Evolutionary conservation across 352 stramenopile genomes (phyloP).

Genomic region (Phytophthora meadii): DNA sequence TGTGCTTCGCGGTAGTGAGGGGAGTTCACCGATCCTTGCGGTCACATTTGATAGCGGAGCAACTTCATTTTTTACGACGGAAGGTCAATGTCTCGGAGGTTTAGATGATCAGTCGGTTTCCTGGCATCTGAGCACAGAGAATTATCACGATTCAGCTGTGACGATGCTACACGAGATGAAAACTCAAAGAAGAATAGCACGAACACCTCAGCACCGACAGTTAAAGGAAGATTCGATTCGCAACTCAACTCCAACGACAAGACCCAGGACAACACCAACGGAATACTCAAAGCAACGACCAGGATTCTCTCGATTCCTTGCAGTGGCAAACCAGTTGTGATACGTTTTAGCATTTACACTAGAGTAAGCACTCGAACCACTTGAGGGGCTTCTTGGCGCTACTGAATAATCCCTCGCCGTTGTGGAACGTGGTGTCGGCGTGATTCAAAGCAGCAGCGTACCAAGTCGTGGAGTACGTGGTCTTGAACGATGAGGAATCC

Average conservation of each 20-base stretch:
- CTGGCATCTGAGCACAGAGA: constrained; percentile 3
- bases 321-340: constrained; percentile 22
- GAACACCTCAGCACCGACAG: neutral
- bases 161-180: constrained; percentile 16
- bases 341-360: neutral
- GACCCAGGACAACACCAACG: neutral
- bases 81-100: constrained; percentile 38
- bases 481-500: constrained; percentile 40
- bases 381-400: constrained; percentile 62
- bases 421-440: constrained; percentile 66
- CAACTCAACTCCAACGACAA: neutral
- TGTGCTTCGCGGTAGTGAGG: neutral
- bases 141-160: neutral
- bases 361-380: constrained; percentile 59
- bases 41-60: constrained; percentile 39
- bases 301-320: constrained; percentile 27
- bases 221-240: constrained; percentile 18
- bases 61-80: constrained; percentile 45
- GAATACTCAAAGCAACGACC: constrained; percentile 19
- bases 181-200: neutral
- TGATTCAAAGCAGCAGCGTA: constrained; percentile 68
- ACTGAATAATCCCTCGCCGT: constrained; percentile 59
- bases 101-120: constrained; percentile 22
- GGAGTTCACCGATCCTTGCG: constrained; percentile 22
- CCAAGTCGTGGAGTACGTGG: constrained; percentile 47